These are phyloP conservation scores for Alternaria angustiovoidea DNA, from an alignment of 2,329 filamentous ascomycete species.

Conservation along the genomic window DNA sequence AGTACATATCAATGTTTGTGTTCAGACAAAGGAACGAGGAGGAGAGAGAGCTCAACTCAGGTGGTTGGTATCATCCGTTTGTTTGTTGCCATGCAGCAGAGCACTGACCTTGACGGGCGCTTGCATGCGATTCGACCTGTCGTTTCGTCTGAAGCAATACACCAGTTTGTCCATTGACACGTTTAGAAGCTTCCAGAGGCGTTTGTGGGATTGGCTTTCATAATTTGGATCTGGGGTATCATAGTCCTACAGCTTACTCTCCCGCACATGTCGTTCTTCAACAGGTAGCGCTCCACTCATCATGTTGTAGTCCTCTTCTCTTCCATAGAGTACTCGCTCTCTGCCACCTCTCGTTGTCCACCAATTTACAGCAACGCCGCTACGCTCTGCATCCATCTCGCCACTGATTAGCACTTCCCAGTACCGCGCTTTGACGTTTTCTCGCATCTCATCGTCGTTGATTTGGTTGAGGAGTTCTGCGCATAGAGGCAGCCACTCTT, in stretches of 20 bases:
- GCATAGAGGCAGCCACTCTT: constrained; percentile 80
- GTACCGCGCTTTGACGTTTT: constrained; percentile 73
- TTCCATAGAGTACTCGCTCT: constrained; percentile 64
- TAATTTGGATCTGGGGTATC: constrained; percentile 21
- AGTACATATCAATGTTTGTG: not conserved
- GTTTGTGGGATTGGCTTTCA: not conserved
- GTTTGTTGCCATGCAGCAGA: not conserved
- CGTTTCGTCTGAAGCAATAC: not conserved
- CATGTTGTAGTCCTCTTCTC: constrained; percentile 56
- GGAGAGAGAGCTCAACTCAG: not conserved
- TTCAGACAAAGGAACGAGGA: not conserved
- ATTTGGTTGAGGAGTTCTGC: constrained; percentile 74
- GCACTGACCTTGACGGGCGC: constrained; percentile 1
- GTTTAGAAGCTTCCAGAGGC: not conserved
- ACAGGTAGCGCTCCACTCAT: constrained; percentile 65
- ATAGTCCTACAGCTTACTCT: constrained; percentile 59
- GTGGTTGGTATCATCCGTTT: not conserved
- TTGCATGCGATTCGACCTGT: not conserved
- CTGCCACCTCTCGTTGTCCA: constrained; percentile 75
- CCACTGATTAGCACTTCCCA: constrained; percentile 81
- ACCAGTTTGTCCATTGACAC: not conserved
- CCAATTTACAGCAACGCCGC: constrained; percentile 82
- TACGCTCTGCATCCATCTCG: constrained; percentile 88
- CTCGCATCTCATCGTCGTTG: constrained; percentile 67
- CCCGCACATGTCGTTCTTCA: constrained; percentile 29